A percentile compares a stretch with the other conserved stretches of the same genome.
These are phyloP conservation scores for Fonsecaea erecta DNA, from an alignment of 2,329 filamentous ascomycete genomes.

Conservation along the genomic window DNA sequence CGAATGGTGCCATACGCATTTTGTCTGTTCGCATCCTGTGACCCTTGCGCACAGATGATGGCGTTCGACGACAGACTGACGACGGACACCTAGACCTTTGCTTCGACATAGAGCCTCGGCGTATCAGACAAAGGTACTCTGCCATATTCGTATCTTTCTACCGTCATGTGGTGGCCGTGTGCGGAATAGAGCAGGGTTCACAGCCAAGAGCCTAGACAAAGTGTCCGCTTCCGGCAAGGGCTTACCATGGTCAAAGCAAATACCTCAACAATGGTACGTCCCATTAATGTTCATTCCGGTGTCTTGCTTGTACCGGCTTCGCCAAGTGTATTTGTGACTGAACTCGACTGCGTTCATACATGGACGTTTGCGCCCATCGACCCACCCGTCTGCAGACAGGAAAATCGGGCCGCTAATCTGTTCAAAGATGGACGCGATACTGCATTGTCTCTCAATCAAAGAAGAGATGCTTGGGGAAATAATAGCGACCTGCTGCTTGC, in stretches of 20 bases:
- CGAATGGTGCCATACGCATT: too few relatives aligned
- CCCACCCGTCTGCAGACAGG: neutral
- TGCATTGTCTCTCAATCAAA: neutral
- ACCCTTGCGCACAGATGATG: too few relatives aligned
- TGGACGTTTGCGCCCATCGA: neutral
- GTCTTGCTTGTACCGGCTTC: neutral
- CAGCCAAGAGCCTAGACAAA: neutral
- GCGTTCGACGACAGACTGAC: too few relatives aligned
- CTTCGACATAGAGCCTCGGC: neutral
- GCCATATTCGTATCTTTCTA: neutral
- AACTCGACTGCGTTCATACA: neutral
- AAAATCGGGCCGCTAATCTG: neutral
- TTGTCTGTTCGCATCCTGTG: too few relatives aligned
- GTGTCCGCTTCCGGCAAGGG: neutral
- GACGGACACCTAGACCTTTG: neutral
- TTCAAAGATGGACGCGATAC: neutral
- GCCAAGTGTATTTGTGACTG: neutral
- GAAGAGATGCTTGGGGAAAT: neutral
- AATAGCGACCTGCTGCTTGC: neutral
- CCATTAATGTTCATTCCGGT: neutral
- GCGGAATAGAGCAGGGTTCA: neutral
- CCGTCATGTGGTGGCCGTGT: neutral
- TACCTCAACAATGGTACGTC: neutral
- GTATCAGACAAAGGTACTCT: neutral
- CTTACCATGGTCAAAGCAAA: neutral